These are phyloP conservation scores for Aureobasidium sp. DNA, from an alignment of 2,329 filamentous ascomycete genomes.

Conservation along the genomic window DNA sequence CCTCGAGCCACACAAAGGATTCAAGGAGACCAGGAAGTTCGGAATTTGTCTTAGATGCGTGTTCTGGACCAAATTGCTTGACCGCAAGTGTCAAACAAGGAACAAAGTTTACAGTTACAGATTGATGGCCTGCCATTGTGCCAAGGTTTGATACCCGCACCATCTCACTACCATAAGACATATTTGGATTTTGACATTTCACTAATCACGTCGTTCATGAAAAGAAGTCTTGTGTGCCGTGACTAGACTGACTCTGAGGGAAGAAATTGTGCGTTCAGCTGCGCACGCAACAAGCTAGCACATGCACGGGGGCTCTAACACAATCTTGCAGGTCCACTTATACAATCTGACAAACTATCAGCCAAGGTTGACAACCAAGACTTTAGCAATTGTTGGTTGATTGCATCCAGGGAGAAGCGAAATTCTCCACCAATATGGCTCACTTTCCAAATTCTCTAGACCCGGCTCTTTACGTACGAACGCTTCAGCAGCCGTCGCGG, in stretches of 20 bases:
- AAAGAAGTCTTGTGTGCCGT: too few species aligned
- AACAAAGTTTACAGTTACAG: slow-evolving; percentile 5
- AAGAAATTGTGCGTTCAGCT: too few species aligned
- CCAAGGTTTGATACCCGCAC: too few species aligned
- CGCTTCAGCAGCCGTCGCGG: not conserved
- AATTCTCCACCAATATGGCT: not conserved
- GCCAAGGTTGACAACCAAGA: slow-evolving; percentile 2
- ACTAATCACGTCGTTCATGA: too few species aligned
- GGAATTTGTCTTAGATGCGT: not conserved
- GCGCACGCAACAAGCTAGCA: too few species aligned
- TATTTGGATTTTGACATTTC: too few species aligned
- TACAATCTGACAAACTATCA: not conserved
- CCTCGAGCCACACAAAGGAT: not conserved
- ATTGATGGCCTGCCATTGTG: too few species aligned
- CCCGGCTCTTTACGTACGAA: slow-evolving; percentile 1
- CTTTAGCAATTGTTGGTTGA: not conserved
- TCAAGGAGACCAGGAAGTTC: not conserved
- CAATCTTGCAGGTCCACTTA: slow-evolving; percentile 2
- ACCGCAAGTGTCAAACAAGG: not conserved
- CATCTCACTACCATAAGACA: too few species aligned
- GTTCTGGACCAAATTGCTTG: not conserved
- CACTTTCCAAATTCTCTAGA: not conserved
- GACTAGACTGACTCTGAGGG: too few species aligned
- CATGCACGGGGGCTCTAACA: too few species aligned
- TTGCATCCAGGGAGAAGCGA: not conserved